Percentiles rank a stretch among this genome's conserved stretches.
These are phyloP conservation scores for Dictyophora rubrovolvata DNA, from an alignment of 768 basidiomycete genomes.

Conservation along the genomic window DNA sequence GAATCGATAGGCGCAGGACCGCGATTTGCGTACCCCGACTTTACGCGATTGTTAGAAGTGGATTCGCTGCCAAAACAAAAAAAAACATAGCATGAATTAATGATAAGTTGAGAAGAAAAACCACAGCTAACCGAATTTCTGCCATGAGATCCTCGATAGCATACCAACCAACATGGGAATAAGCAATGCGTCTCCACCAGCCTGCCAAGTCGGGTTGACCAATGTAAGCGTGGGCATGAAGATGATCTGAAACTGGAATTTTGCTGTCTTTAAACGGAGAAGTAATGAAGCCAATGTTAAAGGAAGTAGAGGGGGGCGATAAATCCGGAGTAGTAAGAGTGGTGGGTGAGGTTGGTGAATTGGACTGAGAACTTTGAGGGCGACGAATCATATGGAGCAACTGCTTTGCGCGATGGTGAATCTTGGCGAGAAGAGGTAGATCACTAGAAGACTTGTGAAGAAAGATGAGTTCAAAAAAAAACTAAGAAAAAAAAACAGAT, in stretches of 20 bases:
- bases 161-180: conserved; percentile 65
- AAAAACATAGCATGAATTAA: neutral
- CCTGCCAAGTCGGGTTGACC: conserved; percentile 53
- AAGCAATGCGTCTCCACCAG: conserved; percentile 65
- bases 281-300: conserved; percentile 69
- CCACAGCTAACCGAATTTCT: conserved; percentile 54
- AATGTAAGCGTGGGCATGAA: conserved; percentile 69
- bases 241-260: conserved; percentile 71
- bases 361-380: conserved; percentile 8
- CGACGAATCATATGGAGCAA: conserved; percentile 41
- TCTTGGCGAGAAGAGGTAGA: conserved; percentile 56
- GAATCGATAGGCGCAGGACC: conserved; percentile 55
- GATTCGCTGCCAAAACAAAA: conserved; percentile 46
- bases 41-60: conserved; percentile 74
- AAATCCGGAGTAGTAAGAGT: conserved; percentile 18
- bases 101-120: conserved; percentile 4
- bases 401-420: conserved; percentile 48
- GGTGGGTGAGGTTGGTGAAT: conserved; percentile 9
- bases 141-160: conserved; percentile 69
- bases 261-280: conserved; percentile 69
- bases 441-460: conserved; percentile 56
- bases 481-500: neutral
- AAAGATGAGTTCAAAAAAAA: no score
- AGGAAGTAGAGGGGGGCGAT: conserved; percentile 25
- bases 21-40: conserved; percentile 59